These are phyloP conservation scores for Chamaecyparis obtusa DNA, from an alignment of 75 land plant genomes.

Conservation along the genomic window DNA sequence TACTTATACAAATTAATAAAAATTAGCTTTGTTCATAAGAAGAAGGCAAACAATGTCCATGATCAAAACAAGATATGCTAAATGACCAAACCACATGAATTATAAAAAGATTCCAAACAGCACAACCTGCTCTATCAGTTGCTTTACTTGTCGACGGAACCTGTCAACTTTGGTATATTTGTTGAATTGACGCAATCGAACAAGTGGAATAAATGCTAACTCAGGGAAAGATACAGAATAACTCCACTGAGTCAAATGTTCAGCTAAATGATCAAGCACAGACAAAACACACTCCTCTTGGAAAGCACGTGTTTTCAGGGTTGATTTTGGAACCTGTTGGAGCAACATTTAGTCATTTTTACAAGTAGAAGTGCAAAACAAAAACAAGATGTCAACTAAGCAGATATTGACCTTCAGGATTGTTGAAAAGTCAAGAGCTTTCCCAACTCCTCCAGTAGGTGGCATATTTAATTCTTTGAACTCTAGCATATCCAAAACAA, in stretches of 20 bases:
- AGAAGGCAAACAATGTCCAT: not conserved
- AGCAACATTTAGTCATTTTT: not conserved
- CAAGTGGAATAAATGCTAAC: constrained; percentile 78
- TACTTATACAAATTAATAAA: not conserved
- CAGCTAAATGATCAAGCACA: constrained; percentile 83
- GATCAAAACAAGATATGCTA: not conserved
- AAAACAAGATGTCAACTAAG: constrained; percentile 9
- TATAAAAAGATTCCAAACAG: not conserved
- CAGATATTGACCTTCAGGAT: constrained; percentile 51
- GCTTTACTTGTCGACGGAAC: constrained; percentile 75
- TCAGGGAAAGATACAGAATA: constrained; percentile 93
- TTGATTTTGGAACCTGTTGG: constrained; percentile 67
- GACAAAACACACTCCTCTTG: constrained; percentile 89
- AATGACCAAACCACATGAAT: not conserved
- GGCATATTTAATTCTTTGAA: constrained; percentile 83
- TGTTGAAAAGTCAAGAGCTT: constrained; percentile 64
- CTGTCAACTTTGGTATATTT: constrained; percentile 84
- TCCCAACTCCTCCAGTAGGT: constrained; percentile 89
- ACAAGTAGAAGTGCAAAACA: not conserved
- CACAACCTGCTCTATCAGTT: constrained; percentile 78
- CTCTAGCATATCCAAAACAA: constrained; percentile 88
- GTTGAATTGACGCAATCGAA: constrained; percentile 65
- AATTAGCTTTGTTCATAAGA: not conserved
- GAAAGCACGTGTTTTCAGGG: constrained; percentile 83
- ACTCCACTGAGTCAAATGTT: constrained; percentile 92